Conservation (phyloP, 2,329 filamentous ascomycete species). For the Monilinia vaccinii-corymbosi region DNA sequence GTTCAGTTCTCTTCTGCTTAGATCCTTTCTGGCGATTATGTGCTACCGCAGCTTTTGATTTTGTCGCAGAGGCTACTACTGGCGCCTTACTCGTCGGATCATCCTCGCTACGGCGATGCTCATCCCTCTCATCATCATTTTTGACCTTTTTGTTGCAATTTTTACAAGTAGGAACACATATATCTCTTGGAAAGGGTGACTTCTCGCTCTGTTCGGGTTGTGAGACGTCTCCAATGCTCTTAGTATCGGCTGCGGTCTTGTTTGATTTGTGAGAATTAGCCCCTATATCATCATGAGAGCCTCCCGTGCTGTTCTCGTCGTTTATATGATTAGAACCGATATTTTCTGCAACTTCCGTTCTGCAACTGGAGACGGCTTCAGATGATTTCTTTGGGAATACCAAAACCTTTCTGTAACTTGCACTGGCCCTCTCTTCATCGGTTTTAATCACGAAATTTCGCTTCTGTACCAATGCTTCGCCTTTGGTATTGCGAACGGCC, state of each 20-base stretch:
- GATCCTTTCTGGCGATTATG: not conserved
- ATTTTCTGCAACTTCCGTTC: not conserved
- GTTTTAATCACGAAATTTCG: not conserved
- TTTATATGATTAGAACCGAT: not conserved
- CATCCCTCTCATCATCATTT: not conserved
- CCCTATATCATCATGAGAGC: too few relatives aligned
- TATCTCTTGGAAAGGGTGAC: not conserved
- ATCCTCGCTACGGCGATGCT: not conserved
- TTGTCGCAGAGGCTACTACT: not conserved
- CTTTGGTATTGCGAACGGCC: not conserved
- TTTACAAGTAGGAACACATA: not conserved
- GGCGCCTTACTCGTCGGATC: not conserved
- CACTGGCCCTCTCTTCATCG: not conserved
- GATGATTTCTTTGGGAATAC: not conserved
- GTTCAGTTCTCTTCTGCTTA: not conserved
- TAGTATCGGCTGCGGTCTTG: not conserved
- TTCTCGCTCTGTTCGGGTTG: not conserved
- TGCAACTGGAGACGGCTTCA: not conserved
- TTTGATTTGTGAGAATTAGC: not conserved
- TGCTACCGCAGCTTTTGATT: not conserved
- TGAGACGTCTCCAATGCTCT: not conserved
- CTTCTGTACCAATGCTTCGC: not conserved
- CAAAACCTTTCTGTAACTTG: constrained; percentile 2
- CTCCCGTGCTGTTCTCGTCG: too few relatives aligned
- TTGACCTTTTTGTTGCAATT: not conserved